phyloP scores from a whole-genome alignment of 2,329 filamentous ascomycete species.

The Nemania diffusa region DNA sequence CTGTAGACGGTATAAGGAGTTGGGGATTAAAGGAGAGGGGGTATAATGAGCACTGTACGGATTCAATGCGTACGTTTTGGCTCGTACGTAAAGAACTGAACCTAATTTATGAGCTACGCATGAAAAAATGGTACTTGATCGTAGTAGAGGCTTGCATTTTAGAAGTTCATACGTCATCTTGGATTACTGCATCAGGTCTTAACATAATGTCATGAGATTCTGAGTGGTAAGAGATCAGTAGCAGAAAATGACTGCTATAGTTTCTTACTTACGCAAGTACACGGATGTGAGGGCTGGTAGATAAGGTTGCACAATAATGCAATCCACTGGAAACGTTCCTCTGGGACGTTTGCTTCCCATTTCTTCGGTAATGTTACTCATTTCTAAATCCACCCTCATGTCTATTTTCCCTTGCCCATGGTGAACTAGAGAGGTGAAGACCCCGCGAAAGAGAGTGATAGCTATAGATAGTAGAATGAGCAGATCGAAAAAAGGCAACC shows the following conservation, averaged over 20 bases:
- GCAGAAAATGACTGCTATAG: not conserved
- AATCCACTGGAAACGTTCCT: too few relatives aligned
- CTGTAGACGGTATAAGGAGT: slow-evolving; percentile 17
- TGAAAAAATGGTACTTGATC: not conserved
- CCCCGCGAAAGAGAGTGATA: too few relatives aligned
- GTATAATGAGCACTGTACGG: slow-evolving; percentile 24
- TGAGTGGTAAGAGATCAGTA: not conserved
- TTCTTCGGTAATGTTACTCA: too few relatives aligned
- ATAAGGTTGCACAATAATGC: too few relatives aligned
- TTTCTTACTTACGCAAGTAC: not conserved
- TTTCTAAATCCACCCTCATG: too few relatives aligned
- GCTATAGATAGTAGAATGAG: too few relatives aligned
- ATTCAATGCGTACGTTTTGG: not conserved
- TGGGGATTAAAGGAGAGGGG: not conserved
- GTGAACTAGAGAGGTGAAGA: too few relatives aligned
- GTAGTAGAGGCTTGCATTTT: not conserved
- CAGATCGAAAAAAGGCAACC: too few relatives aligned
- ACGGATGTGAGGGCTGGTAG: not conserved
- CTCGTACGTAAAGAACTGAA: not conserved
- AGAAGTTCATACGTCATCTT: not conserved
- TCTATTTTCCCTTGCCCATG: too few relatives aligned
- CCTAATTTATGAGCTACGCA: not conserved
- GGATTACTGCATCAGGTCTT: not conserved
- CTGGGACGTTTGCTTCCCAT: too few relatives aligned
- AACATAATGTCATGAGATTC: not conserved